Conservation (phyloP, 1,284 basidiomycete genomes). For the Boletellus deceptivus region DNA sequence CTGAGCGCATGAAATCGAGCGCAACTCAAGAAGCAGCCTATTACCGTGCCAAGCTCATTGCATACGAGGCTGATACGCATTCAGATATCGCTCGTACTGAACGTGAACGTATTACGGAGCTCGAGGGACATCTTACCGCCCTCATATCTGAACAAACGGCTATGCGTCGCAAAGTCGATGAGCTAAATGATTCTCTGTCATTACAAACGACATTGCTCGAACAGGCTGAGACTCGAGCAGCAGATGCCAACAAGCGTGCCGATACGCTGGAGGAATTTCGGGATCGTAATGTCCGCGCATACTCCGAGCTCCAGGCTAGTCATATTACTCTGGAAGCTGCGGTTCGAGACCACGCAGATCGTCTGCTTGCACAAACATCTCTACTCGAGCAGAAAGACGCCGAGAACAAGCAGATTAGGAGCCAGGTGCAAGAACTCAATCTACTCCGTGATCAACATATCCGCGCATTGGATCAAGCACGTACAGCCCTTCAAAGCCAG, state of each 20-base stretch:
- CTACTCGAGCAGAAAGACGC: conserved; percentile 75
- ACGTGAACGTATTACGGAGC: conserved; percentile 73
- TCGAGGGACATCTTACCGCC: conserved; percentile 77
- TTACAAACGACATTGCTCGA: conserved; percentile 77
- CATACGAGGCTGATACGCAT: conserved; percentile 73
- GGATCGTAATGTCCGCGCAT: conserved; percentile 64
- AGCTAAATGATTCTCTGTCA: conserved; percentile 70
- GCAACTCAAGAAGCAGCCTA: conserved; percentile 95
- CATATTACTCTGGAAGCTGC: conserved; percentile 62
- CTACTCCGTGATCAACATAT: conserved; percentile 80
- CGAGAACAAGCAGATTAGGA: conserved; percentile 66
- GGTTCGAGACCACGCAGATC: conserved; percentile 79
- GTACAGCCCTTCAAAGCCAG: conserved; percentile 73
- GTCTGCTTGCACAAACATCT: conserved; percentile 75
- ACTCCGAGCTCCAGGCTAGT: conserved; percentile 72
- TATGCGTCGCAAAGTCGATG: conserved; percentile 70
- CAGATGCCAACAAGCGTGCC: conserved; percentile 80
- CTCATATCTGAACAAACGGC: conserved; percentile 66
- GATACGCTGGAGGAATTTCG: conserved; percentile 83
- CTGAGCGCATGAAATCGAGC: conserved; percentile 74
- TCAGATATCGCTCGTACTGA: conserved; percentile 74
- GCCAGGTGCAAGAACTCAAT: conserved; percentile 71
- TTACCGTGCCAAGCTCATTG: conserved; percentile 91
- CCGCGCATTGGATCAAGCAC: conserved; percentile 82
- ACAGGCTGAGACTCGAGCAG: conserved; percentile 77